A percentile compares a stretch with the other conserved stretches of the same genome.
Conservation (phyloP, 2,329 filamentous ascomycete species). For the Teratosphaeria viscida region DNA sequence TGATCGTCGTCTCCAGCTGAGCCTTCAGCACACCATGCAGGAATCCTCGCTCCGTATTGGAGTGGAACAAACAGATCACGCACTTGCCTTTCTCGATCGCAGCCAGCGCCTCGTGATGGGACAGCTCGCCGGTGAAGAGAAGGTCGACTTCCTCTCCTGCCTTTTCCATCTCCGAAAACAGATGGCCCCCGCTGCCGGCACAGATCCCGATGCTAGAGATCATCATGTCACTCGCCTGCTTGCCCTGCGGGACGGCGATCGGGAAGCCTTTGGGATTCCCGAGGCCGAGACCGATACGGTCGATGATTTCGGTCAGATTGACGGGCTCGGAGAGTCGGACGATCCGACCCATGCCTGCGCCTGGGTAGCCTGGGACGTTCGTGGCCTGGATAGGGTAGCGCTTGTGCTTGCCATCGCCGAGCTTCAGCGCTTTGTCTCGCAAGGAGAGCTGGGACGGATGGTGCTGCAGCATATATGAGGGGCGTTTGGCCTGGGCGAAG, state of each 20-base stretch:
- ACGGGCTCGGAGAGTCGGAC: slow-evolving; percentile 46
- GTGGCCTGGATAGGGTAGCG: slow-evolving; percentile 45
- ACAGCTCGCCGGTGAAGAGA: slow-evolving; percentile 84
- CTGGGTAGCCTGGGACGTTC: slow-evolving; percentile 29
- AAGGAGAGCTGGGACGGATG: slow-evolving; percentile 37
- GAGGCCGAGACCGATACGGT: slow-evolving; percentile 50
- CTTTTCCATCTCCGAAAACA: slow-evolving; percentile 52
- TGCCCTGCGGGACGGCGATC: slow-evolving; percentile 52
- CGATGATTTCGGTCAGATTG: slow-evolving; percentile 47
- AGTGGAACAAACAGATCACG: slow-evolving; percentile 81
- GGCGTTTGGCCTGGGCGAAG: slow-evolving; percentile 30
- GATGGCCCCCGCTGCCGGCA: slow-evolving; percentile 72
- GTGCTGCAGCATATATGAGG: slow-evolving; percentile 35
- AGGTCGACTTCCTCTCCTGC: slow-evolving; percentile 54
- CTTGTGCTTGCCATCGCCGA: slow-evolving; percentile 37
- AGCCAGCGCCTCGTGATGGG: slow-evolving; percentile 81
- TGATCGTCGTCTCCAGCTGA: slow-evolving; percentile 52
- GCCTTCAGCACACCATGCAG: slow-evolving; percentile 59
- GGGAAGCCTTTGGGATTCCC: slow-evolving; percentile 57
- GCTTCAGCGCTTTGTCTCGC: slow-evolving; percentile 25
- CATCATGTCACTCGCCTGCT: slow-evolving; percentile 41
- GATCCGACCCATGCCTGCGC: slow-evolving; percentile 52
- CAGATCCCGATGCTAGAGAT: slow-evolving; percentile 73
- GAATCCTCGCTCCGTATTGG: slow-evolving; percentile 83
- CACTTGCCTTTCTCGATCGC: slow-evolving; percentile 74